phyloP scores from a whole-genome alignment of 1,284 basidiomycete species.

The Ustilago loliicola region DNA sequence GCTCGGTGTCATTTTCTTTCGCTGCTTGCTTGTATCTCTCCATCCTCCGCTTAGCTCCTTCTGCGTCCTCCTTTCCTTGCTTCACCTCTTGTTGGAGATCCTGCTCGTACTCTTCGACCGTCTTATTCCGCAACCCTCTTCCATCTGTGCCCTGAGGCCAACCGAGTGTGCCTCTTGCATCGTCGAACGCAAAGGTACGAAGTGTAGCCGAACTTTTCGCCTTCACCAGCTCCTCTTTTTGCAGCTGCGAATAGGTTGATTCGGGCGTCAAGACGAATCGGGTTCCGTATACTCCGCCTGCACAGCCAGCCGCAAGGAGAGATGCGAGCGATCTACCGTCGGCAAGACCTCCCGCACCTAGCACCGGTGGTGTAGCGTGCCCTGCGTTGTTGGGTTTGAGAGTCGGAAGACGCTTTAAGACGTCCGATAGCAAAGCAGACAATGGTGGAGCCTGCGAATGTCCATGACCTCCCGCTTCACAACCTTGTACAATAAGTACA shows the following conservation, averaged over 20 bases:
- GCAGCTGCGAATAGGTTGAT: slow-evolving; percentile 55
- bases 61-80: slow-evolving; percentile 20
- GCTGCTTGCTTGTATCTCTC: slow-evolving; percentile 61
- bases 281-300: slow-evolving; percentile 66
- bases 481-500: slow-evolving; percentile 61
- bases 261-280: slow-evolving; percentile 66
- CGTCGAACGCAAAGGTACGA: slow-evolving; percentile 65
- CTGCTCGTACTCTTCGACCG: slow-evolving; percentile 60
- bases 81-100: slow-evolving; percentile 38
- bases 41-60: slow-evolving; percentile 42
- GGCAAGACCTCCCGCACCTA: slow-evolving; percentile 64
- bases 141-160: slow-evolving; percentile 68
- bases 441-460: slow-evolving; percentile 60
- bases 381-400: slow-evolving; percentile 38
- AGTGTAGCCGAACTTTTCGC: slow-evolving; percentile 50
- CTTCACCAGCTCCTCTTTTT: slow-evolving; percentile 59
- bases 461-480: slow-evolving; percentile 67
- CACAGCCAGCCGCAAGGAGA: slow-evolving; percentile 60
- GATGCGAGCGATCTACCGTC: slow-evolving; percentile 56
- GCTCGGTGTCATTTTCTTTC: slow-evolving; percentile 48
- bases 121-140: slow-evolving; percentile 58
- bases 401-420: slow-evolving; percentile 18
- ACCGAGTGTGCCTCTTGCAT: slow-evolving; percentile 63
- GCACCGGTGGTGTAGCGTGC: slow-evolving; percentile 31
- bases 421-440: slow-evolving; percentile 43